Evolutionary conservation across 2,329 filamentous ascomycete species (phyloP), one percentile per base, ranked within the genome.

Genomic region (Onygena corvina): DNA sequence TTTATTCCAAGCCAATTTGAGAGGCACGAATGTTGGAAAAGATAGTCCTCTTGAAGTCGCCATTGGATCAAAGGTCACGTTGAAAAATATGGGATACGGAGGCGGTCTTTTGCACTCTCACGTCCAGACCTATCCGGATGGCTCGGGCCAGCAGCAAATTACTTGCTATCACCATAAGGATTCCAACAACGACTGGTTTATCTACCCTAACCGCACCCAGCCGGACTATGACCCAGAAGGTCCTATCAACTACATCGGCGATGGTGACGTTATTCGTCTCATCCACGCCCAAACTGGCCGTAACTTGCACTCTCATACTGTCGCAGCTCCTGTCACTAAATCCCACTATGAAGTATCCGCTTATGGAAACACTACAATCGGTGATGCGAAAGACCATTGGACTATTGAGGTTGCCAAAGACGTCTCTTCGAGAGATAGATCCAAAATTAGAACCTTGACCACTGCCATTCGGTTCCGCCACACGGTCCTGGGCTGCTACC

Each of bases 131-230:
- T 96, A 87, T 65, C 90, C 90, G 0, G 89, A 95, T 63, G 92
- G 90, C 27, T 96, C 92, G 31, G 72, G 72, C 47, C 92, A 98
- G 70, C 93, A 98, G 68, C 92, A 98, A 67, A 83, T 98, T 54
- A 98, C 92, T 54, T 98, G 93, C 75, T 98, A 98, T 70, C 92
- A 98, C 70, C 92, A 98, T 76, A 98, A 98, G 67, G 92, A 98
- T 73, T 77, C 90, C 66, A 98, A 98, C 78, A 98, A 98, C 66
- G 92, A 98, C 67, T 98, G 92, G 92, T 94, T 93, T 71, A 89
- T 98, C 70, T 95, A 95, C 67, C 92, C 92, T 21, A 94, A 90
- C 71, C 86, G 93, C 54, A 69, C 75, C 48, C 79, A 94, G 52
- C 69, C 76, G 20, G 82, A 84, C 14, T 94, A 81, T 61, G 75